Evolutionary conservation across 192 early-diverging fungal genomes (phyloP).

Genomic region (Chytriomyces sp.): DNA sequence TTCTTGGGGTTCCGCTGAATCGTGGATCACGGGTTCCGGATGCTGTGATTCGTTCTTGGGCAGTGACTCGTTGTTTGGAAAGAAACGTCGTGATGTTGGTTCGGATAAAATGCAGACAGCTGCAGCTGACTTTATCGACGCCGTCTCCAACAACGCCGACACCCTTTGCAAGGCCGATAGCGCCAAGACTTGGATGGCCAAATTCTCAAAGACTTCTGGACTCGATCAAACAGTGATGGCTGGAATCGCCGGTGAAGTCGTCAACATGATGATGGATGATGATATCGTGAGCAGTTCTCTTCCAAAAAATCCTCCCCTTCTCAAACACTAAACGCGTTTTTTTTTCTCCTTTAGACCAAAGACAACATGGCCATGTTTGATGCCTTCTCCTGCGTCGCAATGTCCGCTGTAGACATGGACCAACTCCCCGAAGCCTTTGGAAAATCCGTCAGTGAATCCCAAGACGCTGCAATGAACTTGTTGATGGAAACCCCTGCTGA

Average conservation of each 20-base stretch:
- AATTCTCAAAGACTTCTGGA: too few species aligned
- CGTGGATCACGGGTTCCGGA: not conserved
- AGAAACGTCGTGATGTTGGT: too few species aligned
- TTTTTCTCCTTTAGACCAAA: not conserved
- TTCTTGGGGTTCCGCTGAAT: not conserved
- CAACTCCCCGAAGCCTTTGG: not conserved
- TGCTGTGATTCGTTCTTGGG: not conserved
- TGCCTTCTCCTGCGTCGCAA: not conserved
- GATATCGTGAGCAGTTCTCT: not conserved
- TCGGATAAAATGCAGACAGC: not conserved
- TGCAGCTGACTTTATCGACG: not conserved
- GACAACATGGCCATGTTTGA: not conserved
- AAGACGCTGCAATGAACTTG: not conserved
- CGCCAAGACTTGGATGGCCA: not conserved
- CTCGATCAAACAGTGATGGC: not conserved
- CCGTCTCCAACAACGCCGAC: not conserved
- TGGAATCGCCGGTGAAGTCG: not conserved
- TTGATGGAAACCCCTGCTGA: not conserved
- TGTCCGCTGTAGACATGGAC: not conserved
- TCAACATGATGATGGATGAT: constrained; percentile 1
- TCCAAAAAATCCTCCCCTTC: too few species aligned
- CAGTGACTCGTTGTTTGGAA: too few species aligned
- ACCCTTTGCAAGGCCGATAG: not conserved
- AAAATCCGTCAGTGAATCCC: not conserved
- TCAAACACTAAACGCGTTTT: too few species aligned